Conservation (phyloP, 2,329 filamentous ascomycete species). For the Botrytis fabae region DNA sequence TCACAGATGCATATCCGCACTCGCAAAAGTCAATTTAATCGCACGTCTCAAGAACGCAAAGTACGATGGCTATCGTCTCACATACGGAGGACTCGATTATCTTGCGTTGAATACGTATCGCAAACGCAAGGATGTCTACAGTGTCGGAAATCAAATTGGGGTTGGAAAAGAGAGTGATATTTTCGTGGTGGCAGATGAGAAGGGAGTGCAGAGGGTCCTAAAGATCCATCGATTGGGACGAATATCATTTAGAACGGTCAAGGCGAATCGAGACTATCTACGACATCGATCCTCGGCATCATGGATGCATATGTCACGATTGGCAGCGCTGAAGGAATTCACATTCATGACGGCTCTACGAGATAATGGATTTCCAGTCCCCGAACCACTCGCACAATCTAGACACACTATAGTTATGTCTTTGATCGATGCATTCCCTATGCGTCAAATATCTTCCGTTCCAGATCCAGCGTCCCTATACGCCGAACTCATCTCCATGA, state of each 20-base stretch:
- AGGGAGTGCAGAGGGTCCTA: slow-evolving; percentile 75
- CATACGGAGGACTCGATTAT: slow-evolving; percentile 96
- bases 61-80: slow-evolving; percentile 95
- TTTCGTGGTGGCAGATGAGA: slow-evolving; percentile 82
- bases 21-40: slow-evolving; percentile 91
- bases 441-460: slow-evolving; percentile 83
- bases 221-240: slow-evolving; percentile 96
- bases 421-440: slow-evolving; percentile 85
- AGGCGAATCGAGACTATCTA: slow-evolving; percentile 93
- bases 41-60: slow-evolving; percentile 91
- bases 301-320: slow-evolving; percentile 96
- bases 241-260: slow-evolving; percentile 95
- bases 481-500: slow-evolving; percentile 83
- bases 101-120: slow-evolving; percentile 91
- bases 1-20: slow-evolving; percentile 80
- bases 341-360: slow-evolving; percentile 88
- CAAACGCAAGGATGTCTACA: slow-evolving; percentile 78
- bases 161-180: slow-evolving; percentile 99
- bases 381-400: slow-evolving; percentile 83
- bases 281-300: slow-evolving; percentile 76
- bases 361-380: slow-evolving; percentile 85
- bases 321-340: slow-evolving; percentile 92
- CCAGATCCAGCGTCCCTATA: slow-evolving; percentile 85
- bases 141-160: slow-evolving; percentile 89
- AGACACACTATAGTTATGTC: slow-evolving; percentile 97